These are phyloP conservation scores for Allantophomopsis lycopodina DNA, from an alignment of 2,329 filamentous ascomycete genomes.

Conservation along the genomic window DNA sequence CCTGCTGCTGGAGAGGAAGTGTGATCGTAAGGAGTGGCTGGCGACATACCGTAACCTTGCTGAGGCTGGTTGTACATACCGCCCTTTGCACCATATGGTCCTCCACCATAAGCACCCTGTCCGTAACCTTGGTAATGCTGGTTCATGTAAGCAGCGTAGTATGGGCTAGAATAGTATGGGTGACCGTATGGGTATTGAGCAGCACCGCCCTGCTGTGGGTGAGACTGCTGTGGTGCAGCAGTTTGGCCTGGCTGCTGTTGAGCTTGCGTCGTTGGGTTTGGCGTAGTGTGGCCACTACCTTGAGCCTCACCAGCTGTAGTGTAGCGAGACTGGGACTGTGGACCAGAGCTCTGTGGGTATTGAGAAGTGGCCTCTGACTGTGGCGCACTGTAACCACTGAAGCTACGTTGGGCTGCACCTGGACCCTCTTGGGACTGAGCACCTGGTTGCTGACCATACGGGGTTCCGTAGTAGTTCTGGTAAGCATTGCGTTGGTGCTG, in stretches of 20 bases:
- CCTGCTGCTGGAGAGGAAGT: constrained; percentile 18
- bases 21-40: constrained; percentile 19
- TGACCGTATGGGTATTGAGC: constrained; percentile 37
- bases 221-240: constrained; percentile 22
- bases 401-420: constrained; percentile 60
- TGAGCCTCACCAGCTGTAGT: constrained; percentile 52
- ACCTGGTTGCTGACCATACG: constrained; percentile 33
- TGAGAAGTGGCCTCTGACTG: constrained; percentile 50
- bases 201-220: constrained; percentile 30
- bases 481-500: constrained; percentile 63
- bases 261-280: constrained; percentile 57
- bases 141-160: constrained; percentile 47
- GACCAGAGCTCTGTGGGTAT: constrained; percentile 65
- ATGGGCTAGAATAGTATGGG: constrained; percentile 48
- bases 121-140: constrained; percentile 29
- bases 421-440: constrained; percentile 57
- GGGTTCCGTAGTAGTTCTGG: constrained; percentile 54
- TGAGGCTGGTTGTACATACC: constrained; percentile 19
- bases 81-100: constrained; percentile 18
- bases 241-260: constrained; percentile 34
- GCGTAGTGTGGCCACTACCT: constrained; percentile 82
- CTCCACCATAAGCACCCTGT: constrained; percentile 20
- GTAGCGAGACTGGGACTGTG: constrained; percentile 43
- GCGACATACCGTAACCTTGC: constrained; percentile 19
- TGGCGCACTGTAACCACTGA: constrained; percentile 58